Conservation (phyloP, 768 basidiomycete genomes). For the Suillus decipiens region DNA sequence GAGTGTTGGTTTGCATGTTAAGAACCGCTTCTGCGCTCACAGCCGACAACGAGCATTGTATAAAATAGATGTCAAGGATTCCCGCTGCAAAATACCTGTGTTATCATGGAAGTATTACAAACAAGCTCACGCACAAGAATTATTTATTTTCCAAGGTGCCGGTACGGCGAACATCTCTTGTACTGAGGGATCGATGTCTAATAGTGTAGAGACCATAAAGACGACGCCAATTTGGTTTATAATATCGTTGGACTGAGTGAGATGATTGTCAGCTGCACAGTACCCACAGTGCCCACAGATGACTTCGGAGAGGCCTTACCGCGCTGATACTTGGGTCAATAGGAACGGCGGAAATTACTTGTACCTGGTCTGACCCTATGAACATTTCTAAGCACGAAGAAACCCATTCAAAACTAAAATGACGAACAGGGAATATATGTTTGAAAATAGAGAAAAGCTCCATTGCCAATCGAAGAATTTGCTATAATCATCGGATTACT, state of each 20-base stretch:
- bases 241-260: too few relatives aligned
- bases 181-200: not conserved
- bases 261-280: not conserved
- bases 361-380: not conserved
- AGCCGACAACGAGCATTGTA: not conserved
- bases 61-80: not conserved
- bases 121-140: not conserved
- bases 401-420: not conserved
- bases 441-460: too few relatives aligned
- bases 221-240: not conserved
- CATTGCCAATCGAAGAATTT: too few relatives aligned
- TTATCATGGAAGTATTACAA: not conserved
- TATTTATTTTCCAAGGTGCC: not conserved
- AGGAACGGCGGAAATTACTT: too few relatives aligned
- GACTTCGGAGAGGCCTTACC: not conserved
- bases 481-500: too few relatives aligned
- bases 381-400: not conserved
- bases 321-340: fast-evolving
- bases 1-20: not conserved
- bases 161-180: not conserved
- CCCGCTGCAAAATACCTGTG: not conserved
- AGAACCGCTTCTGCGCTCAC: not conserved
- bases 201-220: not conserved
- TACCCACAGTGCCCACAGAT: too few relatives aligned
- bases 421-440: not conserved